phyloP scores from a whole-genome alignment of 78 protist species.

The Tieghemostelium lacteum region DNA sequence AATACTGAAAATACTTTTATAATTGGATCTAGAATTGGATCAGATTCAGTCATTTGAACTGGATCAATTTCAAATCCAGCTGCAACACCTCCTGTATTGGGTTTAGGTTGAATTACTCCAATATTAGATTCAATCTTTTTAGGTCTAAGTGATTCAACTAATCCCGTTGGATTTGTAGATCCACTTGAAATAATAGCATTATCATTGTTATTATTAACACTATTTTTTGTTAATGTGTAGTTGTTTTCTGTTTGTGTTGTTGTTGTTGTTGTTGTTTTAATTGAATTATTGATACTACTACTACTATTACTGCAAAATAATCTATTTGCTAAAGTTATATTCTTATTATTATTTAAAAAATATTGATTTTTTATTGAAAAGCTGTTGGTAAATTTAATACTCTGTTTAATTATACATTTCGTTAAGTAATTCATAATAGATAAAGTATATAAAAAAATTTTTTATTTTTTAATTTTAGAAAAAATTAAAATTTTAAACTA shows the following conservation, averaged over 20 bases:
- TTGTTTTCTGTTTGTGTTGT: neutral
- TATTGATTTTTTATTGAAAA: no score
- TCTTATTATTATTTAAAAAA: no score
- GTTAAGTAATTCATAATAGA: no score
- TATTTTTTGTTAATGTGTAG: neutral
- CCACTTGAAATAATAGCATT: neutral
- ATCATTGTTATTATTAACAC: neutral
- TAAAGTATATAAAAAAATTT: no score
- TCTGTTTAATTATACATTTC: no score
- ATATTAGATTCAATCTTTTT: neutral
- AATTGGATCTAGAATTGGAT: slow-evolving; percentile 76
- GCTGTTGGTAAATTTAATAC: neutral
- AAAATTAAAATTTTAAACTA: no score
- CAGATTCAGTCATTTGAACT: neutral
- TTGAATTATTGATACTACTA: neutral
- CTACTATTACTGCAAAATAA: neutral
- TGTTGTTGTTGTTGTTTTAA: neutral
- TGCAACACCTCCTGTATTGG: neutral
- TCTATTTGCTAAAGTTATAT: neutral
- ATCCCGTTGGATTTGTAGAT: neutral
- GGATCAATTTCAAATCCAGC: neutral
- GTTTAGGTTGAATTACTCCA: slow-evolving; percentile 6
- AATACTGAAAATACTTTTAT: slow-evolving; percentile 74
- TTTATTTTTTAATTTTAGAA: no score
- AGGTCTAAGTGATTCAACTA: slow-evolving; percentile 3